A percentile compares a stretch with the other conserved stretches of the same genome.
These are phyloP conservation scores for Petunia secreta DNA, from an alignment of 257 asterid genomes.

Conservation along the genomic window DNA sequence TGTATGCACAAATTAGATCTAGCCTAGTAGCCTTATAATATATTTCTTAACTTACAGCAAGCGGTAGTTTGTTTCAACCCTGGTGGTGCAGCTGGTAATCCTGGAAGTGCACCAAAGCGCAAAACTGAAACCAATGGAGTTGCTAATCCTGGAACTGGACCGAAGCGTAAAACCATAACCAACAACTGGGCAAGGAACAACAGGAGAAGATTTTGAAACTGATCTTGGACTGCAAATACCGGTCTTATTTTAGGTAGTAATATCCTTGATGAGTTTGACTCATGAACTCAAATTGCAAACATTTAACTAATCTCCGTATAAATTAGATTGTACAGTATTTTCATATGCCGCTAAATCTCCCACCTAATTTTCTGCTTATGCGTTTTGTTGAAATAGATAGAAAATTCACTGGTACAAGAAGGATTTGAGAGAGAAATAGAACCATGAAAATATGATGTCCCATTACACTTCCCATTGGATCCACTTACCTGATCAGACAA, in stretches of 20 bases:
- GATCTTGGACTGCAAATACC: neutral
- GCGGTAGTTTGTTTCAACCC: slow-evolving; percentile 14
- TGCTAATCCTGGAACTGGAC: neutral
- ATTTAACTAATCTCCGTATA: neutral
- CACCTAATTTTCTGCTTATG: neutral
- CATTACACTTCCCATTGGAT: neutral
- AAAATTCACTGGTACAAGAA: neutral
- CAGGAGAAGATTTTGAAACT: slow-evolving; percentile 13
- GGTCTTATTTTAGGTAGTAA: neutral
- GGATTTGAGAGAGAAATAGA: neutral
- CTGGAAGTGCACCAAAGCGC: slow-evolving; percentile 26
- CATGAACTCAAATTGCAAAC: neutral
- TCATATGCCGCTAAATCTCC: neutral
- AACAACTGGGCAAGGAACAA: slow-evolving; percentile 27
- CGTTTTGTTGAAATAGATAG: neutral
- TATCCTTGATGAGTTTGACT: slow-evolving; percentile 1
- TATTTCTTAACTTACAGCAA: slow-evolving; percentile 28
- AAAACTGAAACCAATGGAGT: neutral
- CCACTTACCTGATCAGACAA: neutral
- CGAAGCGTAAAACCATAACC: slow-evolving; percentile 25
- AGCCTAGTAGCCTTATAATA: neutral
- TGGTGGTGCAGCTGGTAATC: neutral
- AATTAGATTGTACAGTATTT: neutral
- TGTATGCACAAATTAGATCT: neutral
- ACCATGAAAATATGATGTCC: neutral